Evolutionary conservation across 306 rosid species (phyloP).

Genomic region (Inga leiocalycina): DNA sequence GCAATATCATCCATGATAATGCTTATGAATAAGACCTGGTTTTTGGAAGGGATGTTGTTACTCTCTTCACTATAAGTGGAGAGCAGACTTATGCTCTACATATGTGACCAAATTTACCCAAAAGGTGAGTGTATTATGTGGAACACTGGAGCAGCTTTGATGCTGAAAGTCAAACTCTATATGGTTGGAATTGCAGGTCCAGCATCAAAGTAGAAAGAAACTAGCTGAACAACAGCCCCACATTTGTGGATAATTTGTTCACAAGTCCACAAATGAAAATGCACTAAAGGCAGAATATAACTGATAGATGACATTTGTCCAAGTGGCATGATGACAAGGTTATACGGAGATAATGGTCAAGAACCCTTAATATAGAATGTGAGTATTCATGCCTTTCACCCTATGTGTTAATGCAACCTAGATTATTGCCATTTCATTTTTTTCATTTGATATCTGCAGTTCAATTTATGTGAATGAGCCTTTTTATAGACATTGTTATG

Average conservation of each 20-base stretch:
- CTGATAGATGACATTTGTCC: constrained; percentile 37
- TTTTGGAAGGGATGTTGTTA: too few relatives aligned
- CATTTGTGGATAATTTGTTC: constrained; percentile 64
- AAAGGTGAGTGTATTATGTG: background rate
- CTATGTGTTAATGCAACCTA: constrained; percentile 29
- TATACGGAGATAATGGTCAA: background rate
- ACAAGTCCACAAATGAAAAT: constrained; percentile 48
- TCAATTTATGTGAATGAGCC: constrained; percentile 14
- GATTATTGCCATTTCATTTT: constrained; percentile 22
- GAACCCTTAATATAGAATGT: constrained; percentile 17
- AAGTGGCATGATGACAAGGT: constrained; percentile 9
- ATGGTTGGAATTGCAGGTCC: constrained; percentile 51
- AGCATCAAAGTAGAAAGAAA: constrained; percentile 67
- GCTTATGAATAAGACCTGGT: background rate
- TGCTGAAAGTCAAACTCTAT: constrained; percentile 12
- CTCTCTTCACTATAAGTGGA: background rate
- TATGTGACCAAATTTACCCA: background rate
- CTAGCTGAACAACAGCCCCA: constrained; percentile 73
- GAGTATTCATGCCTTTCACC: background rate
- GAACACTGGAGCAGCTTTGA: background rate
- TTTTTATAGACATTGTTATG: constrained; percentile 4
- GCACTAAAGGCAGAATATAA: constrained; percentile 49
- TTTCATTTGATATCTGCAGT: constrained; percentile 28
- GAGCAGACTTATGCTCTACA: background rate
- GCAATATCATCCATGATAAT: background rate